Conservation (phyloP, 805 yeast species). For the Yarrowia hollandica region DNA sequence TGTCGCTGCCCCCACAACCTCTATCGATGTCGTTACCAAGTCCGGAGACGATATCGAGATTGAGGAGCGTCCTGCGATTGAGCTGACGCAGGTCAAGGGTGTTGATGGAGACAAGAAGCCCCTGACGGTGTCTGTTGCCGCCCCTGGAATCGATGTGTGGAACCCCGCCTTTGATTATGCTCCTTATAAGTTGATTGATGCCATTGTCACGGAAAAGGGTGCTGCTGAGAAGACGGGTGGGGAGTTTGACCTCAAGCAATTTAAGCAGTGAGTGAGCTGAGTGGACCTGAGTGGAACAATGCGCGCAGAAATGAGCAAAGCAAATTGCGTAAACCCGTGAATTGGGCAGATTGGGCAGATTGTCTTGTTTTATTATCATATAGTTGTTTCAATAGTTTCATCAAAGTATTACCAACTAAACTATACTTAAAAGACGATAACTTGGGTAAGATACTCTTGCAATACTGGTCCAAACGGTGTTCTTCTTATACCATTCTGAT, state of each 20-base stretch:
- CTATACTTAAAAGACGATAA: too few species aligned
- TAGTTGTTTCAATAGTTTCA: too few species aligned
- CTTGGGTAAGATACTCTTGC: too few species aligned
- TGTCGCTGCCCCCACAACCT: constrained; percentile 94
- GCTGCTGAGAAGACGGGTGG: constrained; percentile 57
- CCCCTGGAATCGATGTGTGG: constrained; percentile 85
- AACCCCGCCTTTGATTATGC: constrained; percentile 97
- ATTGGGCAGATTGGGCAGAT: too few species aligned
- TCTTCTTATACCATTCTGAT: too few species aligned
- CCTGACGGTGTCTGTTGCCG: constrained; percentile 72
- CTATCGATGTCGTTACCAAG: constrained; percentile 68
- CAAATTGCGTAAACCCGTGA: too few species aligned
- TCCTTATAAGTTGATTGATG: constrained; percentile 77
- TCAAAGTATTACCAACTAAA: too few species aligned
- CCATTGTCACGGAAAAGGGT: constrained; percentile 82
- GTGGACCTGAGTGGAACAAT: neutral
- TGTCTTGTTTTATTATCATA: too few species aligned
- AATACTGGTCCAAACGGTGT: too few species aligned
- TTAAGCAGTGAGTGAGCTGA: neutral
- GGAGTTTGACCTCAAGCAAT: constrained; percentile 47
- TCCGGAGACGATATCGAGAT: constrained; percentile 76
- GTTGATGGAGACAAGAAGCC: constrained; percentile 42
- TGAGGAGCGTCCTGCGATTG: constrained; percentile 82
- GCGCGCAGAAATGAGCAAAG: too few species aligned
- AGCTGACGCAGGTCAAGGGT: constrained; percentile 76